A percentile compares a stretch with the other conserved stretches of the same genome.
These are phyloP conservation scores for Dioszegia crocea DNA, from an alignment of 768 basidiomycete genomes.

Conservation along the genomic window DNA sequence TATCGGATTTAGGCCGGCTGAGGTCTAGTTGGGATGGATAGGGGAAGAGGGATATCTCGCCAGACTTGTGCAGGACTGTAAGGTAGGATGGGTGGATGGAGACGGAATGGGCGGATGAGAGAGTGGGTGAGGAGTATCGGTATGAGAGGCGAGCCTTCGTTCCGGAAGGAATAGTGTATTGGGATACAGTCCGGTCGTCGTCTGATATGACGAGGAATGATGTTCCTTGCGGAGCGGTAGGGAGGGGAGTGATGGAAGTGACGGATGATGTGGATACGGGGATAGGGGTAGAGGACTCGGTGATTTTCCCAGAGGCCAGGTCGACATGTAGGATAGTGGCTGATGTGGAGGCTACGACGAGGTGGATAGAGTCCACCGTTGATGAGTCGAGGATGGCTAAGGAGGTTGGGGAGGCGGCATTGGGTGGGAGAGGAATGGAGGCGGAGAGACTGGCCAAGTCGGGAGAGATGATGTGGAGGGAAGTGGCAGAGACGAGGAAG, in stretches of 20 bases:
- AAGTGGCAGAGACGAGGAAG: conserved; percentile 21
- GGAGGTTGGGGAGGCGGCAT: conserved; percentile 19
- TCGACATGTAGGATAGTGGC: conserved; percentile 30
- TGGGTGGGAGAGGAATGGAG: conserved; percentile 19
- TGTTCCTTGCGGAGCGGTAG: conserved; percentile 16
- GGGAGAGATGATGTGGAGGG: conserved; percentile 22
- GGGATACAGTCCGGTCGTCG: conserved; percentile 40
- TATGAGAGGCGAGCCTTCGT: conserved; percentile 29
- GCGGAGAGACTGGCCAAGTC: conserved; percentile 22
- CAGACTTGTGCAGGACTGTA: conserved; percentile 40
- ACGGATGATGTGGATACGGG: conserved; percentile 38
- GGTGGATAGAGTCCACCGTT: conserved; percentile 17
- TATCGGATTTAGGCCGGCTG: conserved; percentile 35
- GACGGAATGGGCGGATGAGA: conserved; percentile 41
- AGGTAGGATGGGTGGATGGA: conserved; percentile 25
- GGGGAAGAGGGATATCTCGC: conserved; percentile 45
- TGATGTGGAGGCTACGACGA: conserved; percentile 31
- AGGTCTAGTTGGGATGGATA: conserved; percentile 32
- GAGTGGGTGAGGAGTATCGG: conserved; percentile 38
- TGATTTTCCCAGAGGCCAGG: conserved; percentile 19
- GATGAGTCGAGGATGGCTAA: conserved; percentile 30
- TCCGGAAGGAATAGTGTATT: conserved; percentile 32
- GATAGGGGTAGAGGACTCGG: conserved; percentile 31
- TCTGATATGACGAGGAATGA: conserved; percentile 38
- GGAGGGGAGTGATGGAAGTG: conserved; percentile 30